A percentile compares a stretch with the other conserved stretches of the same genome.
Evolutionary conservation across 257 asterid genomes (phyloP).

Genomic region (Primulina eburnea): DNA sequence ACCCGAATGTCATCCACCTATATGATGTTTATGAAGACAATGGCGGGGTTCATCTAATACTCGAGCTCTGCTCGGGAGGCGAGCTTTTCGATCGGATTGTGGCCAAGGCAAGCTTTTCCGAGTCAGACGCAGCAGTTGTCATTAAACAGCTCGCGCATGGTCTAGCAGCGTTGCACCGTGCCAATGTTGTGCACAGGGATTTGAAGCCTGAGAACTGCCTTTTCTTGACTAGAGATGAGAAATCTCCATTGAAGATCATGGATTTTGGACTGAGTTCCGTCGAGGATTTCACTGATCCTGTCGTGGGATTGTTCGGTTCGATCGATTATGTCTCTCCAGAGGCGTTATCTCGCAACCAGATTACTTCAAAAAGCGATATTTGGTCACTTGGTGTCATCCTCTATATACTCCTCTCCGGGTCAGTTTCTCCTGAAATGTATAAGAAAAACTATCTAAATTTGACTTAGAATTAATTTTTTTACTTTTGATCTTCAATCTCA

Average conservation of each 20-base stretch:
- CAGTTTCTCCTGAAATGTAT: neutral
- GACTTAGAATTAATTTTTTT: too few species aligned
- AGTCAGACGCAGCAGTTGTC: constrained; percentile 68
- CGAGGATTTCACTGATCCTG: constrained; percentile 74
- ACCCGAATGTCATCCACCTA: constrained; percentile 74
- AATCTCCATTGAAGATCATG: constrained; percentile 75
- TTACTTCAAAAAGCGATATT: constrained; percentile 65
- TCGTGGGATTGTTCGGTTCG: constrained; percentile 80
- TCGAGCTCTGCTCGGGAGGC: constrained; percentile 79
- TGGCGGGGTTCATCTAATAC: constrained; percentile 59
- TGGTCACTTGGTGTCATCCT: constrained; percentile 91
- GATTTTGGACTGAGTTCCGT: constrained; percentile 85
- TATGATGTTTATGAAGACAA: constrained; percentile 66
- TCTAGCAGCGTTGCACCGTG: constrained; percentile 54
- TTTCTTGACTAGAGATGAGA: constrained; percentile 55
- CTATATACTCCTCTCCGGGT: constrained; percentile 91
- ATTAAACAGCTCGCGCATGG: constrained; percentile 70
- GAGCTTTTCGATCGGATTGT: constrained; percentile 82
- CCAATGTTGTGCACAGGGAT: constrained; percentile 66
- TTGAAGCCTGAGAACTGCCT: constrained; percentile 86
- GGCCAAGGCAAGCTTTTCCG: constrained; percentile 59
- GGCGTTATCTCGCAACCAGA: constrained; percentile 52
- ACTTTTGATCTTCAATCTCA: too few species aligned
- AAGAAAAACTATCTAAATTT: too few species aligned
- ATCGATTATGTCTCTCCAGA: constrained; percentile 86